phyloP scores from a whole-genome alignment of 768 basidiomycete genomes.

The Lyophyllum atratum region DNA sequence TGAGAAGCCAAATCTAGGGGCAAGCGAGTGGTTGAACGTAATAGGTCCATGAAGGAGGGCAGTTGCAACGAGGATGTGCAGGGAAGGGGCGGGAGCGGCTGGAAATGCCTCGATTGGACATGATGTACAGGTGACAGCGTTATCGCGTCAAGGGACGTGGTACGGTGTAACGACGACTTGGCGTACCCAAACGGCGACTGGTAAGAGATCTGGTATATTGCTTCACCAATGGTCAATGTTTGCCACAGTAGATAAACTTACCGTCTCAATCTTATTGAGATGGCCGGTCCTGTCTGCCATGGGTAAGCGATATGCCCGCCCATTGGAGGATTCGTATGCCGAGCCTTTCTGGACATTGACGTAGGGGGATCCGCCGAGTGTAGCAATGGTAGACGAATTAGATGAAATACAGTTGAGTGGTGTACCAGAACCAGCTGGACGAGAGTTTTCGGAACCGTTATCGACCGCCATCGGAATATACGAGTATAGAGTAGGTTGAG shows the following conservation, averaged over 20 bases:
- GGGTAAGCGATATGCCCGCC: not conserved
- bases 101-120: slow-evolving; percentile 2
- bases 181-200: slow-evolving; percentile 3
- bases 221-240: not conserved
- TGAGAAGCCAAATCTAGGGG: slow-evolving; percentile 5
- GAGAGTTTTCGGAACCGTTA: slow-evolving; percentile 1
- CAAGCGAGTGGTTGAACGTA: slow-evolving; percentile 16
- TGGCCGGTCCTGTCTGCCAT: slow-evolving; percentile 7
- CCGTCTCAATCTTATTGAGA: not conserved
- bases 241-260: not conserved
- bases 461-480: slow-evolving; percentile 1
- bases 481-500: not conserved
- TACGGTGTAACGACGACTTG: slow-evolving; percentile 1
- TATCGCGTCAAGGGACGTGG: not conserved
- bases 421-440: slow-evolving; percentile 12
- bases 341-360: not conserved
- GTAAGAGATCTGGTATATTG: not conserved
- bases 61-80: slow-evolving; percentile 39
- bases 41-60: slow-evolving; percentile 35
- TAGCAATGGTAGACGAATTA: not conserved
- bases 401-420: not conserved
- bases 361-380: slow-evolving; percentile 1
- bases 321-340: not conserved
- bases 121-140: not conserved
- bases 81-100: slow-evolving; percentile 31